These are phyloP conservation scores for Cryphonectria radicalis DNA, from an alignment of 2,329 filamentous ascomycete species.

Conservation along the genomic window DNA sequence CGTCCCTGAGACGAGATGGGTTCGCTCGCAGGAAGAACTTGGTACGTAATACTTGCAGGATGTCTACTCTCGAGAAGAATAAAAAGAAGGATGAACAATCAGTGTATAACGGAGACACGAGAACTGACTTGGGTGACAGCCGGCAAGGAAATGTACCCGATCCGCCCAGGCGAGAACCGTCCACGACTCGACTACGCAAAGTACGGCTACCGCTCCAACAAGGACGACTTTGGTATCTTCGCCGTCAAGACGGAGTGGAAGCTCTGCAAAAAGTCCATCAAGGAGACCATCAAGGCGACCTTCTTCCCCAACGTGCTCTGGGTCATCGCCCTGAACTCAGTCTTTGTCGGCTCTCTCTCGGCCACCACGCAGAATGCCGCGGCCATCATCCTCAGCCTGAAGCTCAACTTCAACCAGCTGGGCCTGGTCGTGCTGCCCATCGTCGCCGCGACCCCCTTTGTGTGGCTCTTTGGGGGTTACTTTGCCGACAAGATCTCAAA, in stretches of 20 bases:
- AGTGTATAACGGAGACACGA: neutral
- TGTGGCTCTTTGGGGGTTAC: constrained; percentile 30
- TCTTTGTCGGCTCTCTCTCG: constrained; percentile 27
- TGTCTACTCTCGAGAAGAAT: no score
- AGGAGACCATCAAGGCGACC: constrained; percentile 30
- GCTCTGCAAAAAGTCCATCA: constrained; percentile 25
- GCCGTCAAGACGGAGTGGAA: constrained; percentile 30
- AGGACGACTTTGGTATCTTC: constrained; percentile 32
- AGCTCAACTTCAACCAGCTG: constrained; percentile 28
- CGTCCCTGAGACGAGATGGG: constrained; percentile 33
- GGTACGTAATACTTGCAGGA: constrained; percentile 23
- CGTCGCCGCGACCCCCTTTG: constrained; percentile 28
- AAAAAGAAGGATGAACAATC: neutral
- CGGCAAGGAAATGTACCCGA: constrained; percentile 30
- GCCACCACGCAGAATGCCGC: constrained; percentile 30
- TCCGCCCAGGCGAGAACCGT: constrained; percentile 30
- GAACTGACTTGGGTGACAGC: constrained; percentile 12
- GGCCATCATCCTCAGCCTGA: constrained; percentile 31
- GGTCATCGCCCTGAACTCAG: constrained; percentile 30
- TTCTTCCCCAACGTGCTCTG: constrained; percentile 34
- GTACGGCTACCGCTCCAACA: constrained; percentile 30
- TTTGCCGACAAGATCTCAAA: constrained; percentile 30
- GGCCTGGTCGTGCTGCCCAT: constrained; percentile 27
- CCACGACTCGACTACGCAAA: constrained; percentile 30
- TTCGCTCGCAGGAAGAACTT: constrained; percentile 31